Base-by-base conservation (phyloP, 148 eudicot genomes). In the Camellia lanceoleosa region DNA sequence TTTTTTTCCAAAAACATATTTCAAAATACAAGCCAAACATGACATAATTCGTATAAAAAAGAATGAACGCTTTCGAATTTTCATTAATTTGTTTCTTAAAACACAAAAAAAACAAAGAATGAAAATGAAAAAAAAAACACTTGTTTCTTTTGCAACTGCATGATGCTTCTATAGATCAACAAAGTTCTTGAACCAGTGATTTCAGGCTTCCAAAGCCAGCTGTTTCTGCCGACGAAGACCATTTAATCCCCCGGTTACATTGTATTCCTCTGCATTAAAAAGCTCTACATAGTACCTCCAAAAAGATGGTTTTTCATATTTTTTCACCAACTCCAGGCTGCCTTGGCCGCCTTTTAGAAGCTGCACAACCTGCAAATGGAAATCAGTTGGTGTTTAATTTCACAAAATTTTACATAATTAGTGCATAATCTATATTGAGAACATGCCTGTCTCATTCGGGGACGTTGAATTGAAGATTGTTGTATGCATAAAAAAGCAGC, bases 251-350 rank as follows among this genome's bases (percentile, higher is more conserved):
- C 69, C 71, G 54, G 60, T 49, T 65, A 51, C 71, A 7, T 63
- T 58, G 70, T 84, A 78, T 38, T 82, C 83, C 76, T 89, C 92
- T 12, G 85, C 87, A 19, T 79, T 85, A 18, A 86, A 86, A 64
- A 88, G 87, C 77, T 94, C 91, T 46, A 88, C 91, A 65, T 85
- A 89, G 59, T 91, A 90, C 83, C 82, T 95, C 97, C 97, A 91
- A 79, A 86, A 83, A 2, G 97, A 85, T 1, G 92, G 83, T 74
- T 84, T 90, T 74, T 86, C 89, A 52, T 84, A 79, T 83, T 87
- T 92, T 78, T 87, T 88, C 80, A 87, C 79, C 67, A 90, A 69
- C 60, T 93, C 98, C 69, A 93, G 75, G 82, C 94, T 88, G 60
- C 91, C 88, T 5, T 83, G 82, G 79, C 89, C 87, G 61, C 98